Evolutionary conservation across 768 basidiomycete species (phyloP).

Genomic region (Chalciporus pseudorubinellus): DNA sequence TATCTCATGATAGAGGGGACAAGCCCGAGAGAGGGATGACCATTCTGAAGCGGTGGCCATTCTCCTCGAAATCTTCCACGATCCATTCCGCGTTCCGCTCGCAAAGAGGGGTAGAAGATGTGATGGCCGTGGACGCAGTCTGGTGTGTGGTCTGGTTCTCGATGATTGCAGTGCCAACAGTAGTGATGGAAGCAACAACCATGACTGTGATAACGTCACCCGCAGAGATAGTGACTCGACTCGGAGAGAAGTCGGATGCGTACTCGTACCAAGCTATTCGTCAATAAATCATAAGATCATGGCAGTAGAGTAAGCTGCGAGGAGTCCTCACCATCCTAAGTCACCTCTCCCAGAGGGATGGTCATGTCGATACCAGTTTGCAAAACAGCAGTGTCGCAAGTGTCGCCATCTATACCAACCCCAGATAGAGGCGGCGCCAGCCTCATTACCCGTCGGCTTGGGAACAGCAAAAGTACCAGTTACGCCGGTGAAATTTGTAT

Average conservation of each 20-base stretch:
- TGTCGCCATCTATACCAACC: slow-evolving; percentile 13
- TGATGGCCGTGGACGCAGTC: neutral
- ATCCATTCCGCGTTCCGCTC: slow-evolving; percentile 13
- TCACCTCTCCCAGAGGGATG: neutral
- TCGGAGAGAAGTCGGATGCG: neutral
- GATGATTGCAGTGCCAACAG: neutral
- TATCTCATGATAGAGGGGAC: no score
- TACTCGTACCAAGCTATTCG: slow-evolving; percentile 14
- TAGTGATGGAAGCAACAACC: neutral
- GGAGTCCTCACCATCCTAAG: slow-evolving; percentile 2
- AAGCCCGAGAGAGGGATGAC: no score
- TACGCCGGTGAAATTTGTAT: slow-evolving; percentile 10
- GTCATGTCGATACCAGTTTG: slow-evolving; percentile 6
- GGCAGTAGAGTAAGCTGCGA: no score
- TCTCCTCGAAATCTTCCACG: neutral
- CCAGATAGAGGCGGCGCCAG: slow-evolving; percentile 3
- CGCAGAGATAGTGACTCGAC: slow-evolving; percentile 1
- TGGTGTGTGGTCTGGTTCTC: slow-evolving; percentile 1
- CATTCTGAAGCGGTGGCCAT: no score
- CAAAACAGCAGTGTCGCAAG: neutral
- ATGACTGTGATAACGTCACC: slow-evolving; percentile 8
- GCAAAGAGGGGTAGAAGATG: neutral
- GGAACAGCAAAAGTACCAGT: slow-evolving; percentile 10
- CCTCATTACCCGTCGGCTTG: neutral
- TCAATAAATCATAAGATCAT: neutral